These are phyloP conservation scores for Aristolochia contorta DNA, from an alignment of 164 flowering plant genomes.

Conservation along the genomic window DNA sequence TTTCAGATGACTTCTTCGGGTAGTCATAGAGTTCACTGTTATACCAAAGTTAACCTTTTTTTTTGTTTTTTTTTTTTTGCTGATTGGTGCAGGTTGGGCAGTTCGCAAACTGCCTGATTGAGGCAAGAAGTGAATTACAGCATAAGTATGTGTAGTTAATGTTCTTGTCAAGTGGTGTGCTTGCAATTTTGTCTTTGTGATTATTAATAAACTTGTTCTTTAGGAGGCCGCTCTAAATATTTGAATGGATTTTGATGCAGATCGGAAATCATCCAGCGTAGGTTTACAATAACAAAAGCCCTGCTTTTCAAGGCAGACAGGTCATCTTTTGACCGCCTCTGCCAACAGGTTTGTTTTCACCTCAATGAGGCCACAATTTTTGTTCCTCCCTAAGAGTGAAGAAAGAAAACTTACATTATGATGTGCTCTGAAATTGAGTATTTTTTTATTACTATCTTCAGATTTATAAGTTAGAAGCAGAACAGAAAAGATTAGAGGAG, in stretches of 20 bases:
- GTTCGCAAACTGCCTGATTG: constrained; percentile 71
- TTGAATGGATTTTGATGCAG: constrained; percentile 21
- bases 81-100: constrained; percentile 58
- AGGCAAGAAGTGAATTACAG: constrained; percentile 59
- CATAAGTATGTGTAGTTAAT: constrained; percentile 43
- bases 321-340: constrained; percentile 70
- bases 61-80: no score
- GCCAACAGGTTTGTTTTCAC: constrained; percentile 51
- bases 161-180: neutral
- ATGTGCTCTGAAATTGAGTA: neutral
- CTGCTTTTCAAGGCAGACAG: constrained; percentile 62
- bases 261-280: constrained; percentile 60
- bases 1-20: no score
- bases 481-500: constrained; percentile 78
- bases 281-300: constrained; percentile 64
- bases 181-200: neutral
- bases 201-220: neutral
- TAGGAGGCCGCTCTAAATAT: no score
- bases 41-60: neutral
- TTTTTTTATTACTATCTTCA: constrained; percentile 16
- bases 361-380: neutral
- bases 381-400: no score
- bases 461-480: constrained; percentile 71
- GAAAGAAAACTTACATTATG: neutral
- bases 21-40: neutral